These are phyloP conservation scores for Microglena sp. DNA, from an alignment of 139 green algal genomes.

Conservation along the genomic window DNA sequence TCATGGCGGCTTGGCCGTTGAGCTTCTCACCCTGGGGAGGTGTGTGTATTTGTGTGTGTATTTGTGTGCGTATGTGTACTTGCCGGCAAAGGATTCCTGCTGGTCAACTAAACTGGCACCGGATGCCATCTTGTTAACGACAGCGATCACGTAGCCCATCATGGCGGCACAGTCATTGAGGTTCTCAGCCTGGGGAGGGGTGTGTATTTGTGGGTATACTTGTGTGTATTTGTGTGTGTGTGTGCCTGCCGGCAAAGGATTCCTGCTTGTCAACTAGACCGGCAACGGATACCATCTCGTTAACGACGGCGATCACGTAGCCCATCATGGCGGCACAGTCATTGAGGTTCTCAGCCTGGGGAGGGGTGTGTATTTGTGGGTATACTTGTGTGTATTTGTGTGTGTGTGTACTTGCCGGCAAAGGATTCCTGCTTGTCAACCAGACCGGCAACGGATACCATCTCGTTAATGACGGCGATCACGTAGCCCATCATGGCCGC, in stretches of 20 bases:
- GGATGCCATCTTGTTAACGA: conserved; percentile 66
- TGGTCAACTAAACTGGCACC: conserved; percentile 79
- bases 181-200: too few species aligned
- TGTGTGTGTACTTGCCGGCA: conserved; percentile 87
- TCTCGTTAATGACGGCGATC: conserved; percentile 68
- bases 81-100: conserved; percentile 84
- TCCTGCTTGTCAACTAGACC: not conserved
- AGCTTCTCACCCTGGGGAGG: conserved; percentile 85
- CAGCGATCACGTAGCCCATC: conserved; percentile 80
- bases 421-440: conserved; percentile 86
- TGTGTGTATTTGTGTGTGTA: too few species aligned
- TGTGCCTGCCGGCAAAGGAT: not conserved
- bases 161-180: too few species aligned
- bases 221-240: not conserved
- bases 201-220: too few species aligned
- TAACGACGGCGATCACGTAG: conserved; percentile 61
- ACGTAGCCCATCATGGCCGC: conserved; percentile 90
- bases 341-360: conserved; percentile 88
- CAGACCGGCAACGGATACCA: conserved; percentile 65
- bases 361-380: too few species aligned
- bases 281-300: not conserved
- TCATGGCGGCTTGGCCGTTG: conserved; percentile 85
- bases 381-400: too few species aligned
- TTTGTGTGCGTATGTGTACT: too few species aligned
- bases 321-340: conserved; percentile 87